Base-by-base conservation (phyloP, 208 protist genomes). In the Lotmaria passim region DNA sequence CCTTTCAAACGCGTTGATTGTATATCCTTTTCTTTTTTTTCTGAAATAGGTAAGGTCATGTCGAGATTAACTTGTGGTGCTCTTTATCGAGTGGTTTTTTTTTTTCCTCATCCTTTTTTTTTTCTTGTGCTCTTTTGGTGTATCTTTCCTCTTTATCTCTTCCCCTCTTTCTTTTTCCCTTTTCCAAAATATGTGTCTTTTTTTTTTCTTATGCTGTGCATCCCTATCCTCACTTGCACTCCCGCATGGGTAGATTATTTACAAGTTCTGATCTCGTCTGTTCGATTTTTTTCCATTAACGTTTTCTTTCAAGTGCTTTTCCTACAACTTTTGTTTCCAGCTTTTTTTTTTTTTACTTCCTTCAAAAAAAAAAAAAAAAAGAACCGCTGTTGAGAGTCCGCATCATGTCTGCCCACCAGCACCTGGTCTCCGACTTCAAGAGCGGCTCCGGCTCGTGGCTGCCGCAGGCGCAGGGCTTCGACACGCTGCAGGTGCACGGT, bases 401-500 rank as follows among this genome's bases (percentile, higher is more conserved):
- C 46, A 77, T 28, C 39, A 94, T 94, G 85, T 89, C 86, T 30
- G 30, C 65, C 36, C 31, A 91, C 12, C 87, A 95, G 78, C 87
- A 93, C 79, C 79, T 95, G 31, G 30, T 87, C 56, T 95, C 90
- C n/a, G 82, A 88, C 47, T 68, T 74, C 58, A 61, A 51, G 10
- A 56, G 51, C 30, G 90, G 90, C 52, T 91, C 89, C 46, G 91
- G 91, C 60, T 78, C 87, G 36, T 96, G 91, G 91, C 66, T 85
- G 48, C 73, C 69, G 15, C 62, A 73, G 41, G 77, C 66, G 24
- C 87, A 94, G 73, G 87, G 84, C 72, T 94, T 94, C 58, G 85
- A 92, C 65, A 95, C 90, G 30, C 59, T 93, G 53, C 75, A 87
- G 44, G 90, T 97, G 60, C 93, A 95, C 82, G 88, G 64, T 23